These are phyloP conservation scores for Stephanocyclus meneghinianus DNA, from an alignment of 352 stramenopile genomes.

Conservation along the genomic window DNA sequence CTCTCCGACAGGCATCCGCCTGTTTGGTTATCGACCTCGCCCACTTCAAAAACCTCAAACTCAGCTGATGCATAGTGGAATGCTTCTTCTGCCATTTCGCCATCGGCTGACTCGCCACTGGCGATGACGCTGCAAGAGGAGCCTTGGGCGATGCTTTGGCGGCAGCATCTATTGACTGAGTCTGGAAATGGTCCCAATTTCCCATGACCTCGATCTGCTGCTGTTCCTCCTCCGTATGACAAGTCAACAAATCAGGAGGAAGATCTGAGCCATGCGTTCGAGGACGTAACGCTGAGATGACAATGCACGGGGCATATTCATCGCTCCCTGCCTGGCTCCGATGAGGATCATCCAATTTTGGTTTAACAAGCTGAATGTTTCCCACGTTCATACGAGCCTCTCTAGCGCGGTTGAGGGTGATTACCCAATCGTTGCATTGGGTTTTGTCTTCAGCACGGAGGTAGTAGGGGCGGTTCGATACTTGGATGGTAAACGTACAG, in stretches of 20 bases:
- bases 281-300: constrained; percentile 71
- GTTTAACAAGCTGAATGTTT: constrained; percentile 71
- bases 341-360: constrained; percentile 41
- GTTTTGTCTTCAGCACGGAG: constrained; percentile 72
- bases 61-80: constrained; percentile 51
- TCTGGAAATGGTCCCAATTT: constrained; percentile 32
- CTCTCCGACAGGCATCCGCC: constrained; percentile 37
- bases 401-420: constrained; percentile 77
- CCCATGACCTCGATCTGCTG: constrained; percentile 53
- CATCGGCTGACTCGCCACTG: constrained; percentile 5
- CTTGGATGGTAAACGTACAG: constrained; percentile 80
- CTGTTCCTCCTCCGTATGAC: constrained; percentile 36
- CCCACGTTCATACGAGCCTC: constrained; percentile 76
- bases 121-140: not conserved
- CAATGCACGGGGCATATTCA: constrained; percentile 64
- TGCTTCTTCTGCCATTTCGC: constrained; percentile 64
- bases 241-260: constrained; percentile 49
- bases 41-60: constrained; percentile 56
- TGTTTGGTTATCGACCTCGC: constrained; percentile 50
- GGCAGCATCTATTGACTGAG: not conserved
- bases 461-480: constrained; percentile 73
- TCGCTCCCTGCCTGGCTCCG: constrained; percentile 43
- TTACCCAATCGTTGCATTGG: constrained; percentile 80
- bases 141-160: not conserved
- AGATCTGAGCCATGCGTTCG: constrained; percentile 56